phyloP scores from a whole-genome alignment of 148 eudicot genomes.

The Amaranthus cruentus region DNA sequence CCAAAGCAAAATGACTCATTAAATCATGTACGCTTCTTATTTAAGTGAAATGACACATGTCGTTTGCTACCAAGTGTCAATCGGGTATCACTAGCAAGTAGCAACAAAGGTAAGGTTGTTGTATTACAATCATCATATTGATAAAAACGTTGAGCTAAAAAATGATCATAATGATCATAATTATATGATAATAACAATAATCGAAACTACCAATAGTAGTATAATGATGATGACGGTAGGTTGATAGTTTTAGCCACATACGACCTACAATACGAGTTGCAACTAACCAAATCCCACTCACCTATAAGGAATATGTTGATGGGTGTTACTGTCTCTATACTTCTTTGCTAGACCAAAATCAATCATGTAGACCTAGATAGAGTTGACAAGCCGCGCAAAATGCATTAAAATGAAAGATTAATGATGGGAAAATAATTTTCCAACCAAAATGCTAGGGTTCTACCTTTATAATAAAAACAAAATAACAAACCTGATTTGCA shows the following conservation, averaged over 20 bases:
- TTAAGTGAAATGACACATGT: no score
- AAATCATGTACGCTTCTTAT: no score
- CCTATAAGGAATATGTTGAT: constrained; percentile 98
- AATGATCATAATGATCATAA: no score
- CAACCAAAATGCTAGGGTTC: not conserved
- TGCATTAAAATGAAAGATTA: constrained; percentile 3
- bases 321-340: constrained; percentile 85
- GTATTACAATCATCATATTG: no score
- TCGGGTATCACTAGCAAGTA: no score
- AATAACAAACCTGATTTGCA: constrained; percentile 74
- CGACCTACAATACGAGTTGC: not conserved
- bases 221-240: not conserved
- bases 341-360: constrained; percentile 99
- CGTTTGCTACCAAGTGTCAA: no score
- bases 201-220: not conserved
- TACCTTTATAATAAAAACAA: not conserved
- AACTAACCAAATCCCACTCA: constrained; percentile 15
- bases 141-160: no score
- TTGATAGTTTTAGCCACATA: not conserved
- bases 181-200: no score
- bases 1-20: no score
- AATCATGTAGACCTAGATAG: constrained; percentile 78
- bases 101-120: no score
- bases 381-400: constrained; percentile 5
- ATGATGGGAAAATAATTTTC: not conserved